Percentiles rank a stretch among this genome's conserved stretches.
Evolutionary conservation across 306 rosid species (phyloP).

Genomic region (Adenanthera pavonina): DNA sequence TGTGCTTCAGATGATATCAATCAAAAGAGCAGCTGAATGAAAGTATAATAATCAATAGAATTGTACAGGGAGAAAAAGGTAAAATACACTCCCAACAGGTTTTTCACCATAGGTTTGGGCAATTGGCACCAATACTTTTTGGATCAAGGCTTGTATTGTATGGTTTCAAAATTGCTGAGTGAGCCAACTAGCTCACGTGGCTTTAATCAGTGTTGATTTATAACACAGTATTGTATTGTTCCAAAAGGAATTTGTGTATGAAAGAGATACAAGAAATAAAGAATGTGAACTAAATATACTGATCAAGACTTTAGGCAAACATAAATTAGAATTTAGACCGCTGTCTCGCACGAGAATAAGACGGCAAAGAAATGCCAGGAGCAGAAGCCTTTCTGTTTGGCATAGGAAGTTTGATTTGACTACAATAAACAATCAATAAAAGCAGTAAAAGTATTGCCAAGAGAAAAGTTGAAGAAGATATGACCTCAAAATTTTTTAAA

Average conservation of each 20-base stretch:
- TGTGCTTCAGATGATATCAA: constrained; percentile 29
- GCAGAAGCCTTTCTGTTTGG: constrained; percentile 55
- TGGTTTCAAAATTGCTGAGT: background rate
- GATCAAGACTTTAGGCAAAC: background rate
- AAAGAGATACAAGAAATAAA: constrained; percentile 25
- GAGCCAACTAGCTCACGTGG: background rate
- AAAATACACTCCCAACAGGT: background rate
- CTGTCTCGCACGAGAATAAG: constrained; percentile 49
- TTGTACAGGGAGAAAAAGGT: background rate
- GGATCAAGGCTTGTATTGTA: background rate
- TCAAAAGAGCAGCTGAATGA: constrained; percentile 2
- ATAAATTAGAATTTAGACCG: constrained; percentile 45
- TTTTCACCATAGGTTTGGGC: constrained; percentile 18
- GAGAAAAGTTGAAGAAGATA: constrained; percentile 62
- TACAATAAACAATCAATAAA: constrained; percentile 59
- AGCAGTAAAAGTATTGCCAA: constrained; percentile 67
- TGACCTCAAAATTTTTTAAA: constrained; percentile 42
- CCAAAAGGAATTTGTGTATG: constrained; percentile 41
- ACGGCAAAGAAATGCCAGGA: constrained; percentile 54
- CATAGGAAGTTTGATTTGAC: constrained; percentile 80
- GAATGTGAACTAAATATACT: background rate
- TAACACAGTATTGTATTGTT: constrained; percentile 4
- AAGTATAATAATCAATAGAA: background rate
- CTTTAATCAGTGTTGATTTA: constrained; percentile 21
- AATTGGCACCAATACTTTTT: constrained; percentile 25